These are phyloP conservation scores for Trichocladium uniseriatum DNA, from an alignment of 495 filamentous ascomycete genomes.

Conservation along the genomic window DNA sequence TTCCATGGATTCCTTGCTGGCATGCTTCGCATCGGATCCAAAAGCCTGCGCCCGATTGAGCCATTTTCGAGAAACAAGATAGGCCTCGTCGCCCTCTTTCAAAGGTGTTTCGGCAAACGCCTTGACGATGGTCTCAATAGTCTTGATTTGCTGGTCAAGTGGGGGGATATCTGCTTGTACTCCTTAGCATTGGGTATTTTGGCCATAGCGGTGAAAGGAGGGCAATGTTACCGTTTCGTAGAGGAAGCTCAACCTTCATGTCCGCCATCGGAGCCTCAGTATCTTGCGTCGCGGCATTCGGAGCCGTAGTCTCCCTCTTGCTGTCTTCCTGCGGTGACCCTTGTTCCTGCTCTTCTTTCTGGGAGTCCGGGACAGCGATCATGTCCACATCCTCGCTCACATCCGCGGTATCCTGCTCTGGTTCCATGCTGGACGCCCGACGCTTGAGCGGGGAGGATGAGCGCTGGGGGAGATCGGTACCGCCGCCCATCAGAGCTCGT, in stretches of 20 bases:
- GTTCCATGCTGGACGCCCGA: slow-evolving; percentile 46
- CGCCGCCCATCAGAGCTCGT: slow-evolving; percentile 45
- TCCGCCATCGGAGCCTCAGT: neutral
- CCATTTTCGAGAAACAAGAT: slow-evolving; percentile 72
- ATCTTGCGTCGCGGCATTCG: neutral
- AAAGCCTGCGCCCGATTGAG: slow-evolving; percentile 63
- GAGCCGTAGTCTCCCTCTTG: neutral
- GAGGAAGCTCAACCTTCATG: slow-evolving; percentile 11
- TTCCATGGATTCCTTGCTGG: slow-evolving; percentile 52
- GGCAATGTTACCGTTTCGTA: slow-evolving; percentile 24
- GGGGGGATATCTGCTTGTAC: slow-evolving; percentile 40
- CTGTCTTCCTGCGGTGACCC: neutral
- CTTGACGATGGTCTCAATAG: slow-evolving; percentile 54
- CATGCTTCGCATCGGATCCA: slow-evolving; percentile 44
- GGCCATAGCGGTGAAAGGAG: too few species aligned
- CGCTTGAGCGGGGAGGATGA: slow-evolving; percentile 48
- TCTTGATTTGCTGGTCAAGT: slow-evolving; percentile 70
- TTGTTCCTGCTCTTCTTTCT: neutral
- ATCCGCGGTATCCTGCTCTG: slow-evolving; percentile 25
- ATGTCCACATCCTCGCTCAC: slow-evolving; percentile 43
- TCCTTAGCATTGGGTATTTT: too few species aligned
- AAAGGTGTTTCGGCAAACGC: slow-evolving; percentile 43
- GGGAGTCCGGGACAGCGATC: slow-evolving; percentile 21
- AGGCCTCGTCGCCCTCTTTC: slow-evolving; percentile 63
- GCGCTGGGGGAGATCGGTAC: slow-evolving; percentile 40